These are phyloP conservation scores for Botrytis aclada DNA, from an alignment of 2,329 filamentous ascomycete species.

Conservation along the genomic window DNA sequence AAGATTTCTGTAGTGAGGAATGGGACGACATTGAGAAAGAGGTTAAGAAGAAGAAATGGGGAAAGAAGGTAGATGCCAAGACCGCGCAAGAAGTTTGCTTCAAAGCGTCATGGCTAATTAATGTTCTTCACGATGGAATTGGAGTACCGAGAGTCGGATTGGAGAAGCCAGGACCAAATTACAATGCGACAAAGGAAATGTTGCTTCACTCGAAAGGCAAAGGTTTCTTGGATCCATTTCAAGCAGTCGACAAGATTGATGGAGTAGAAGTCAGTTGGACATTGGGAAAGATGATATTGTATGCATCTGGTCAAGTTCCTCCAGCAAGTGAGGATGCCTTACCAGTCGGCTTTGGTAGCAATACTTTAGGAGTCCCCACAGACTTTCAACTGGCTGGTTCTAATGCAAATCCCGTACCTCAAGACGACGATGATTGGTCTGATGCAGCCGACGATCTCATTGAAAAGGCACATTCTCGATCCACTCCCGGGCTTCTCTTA, in stretches of 20 bases:
- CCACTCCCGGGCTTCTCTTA: conserved; percentile 72
- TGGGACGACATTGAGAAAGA: conserved; percentile 74
- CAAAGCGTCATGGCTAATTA: conserved; percentile 97
- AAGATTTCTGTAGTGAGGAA: conserved; percentile 77
- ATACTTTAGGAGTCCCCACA: conserved; percentile 57
- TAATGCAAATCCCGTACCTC: conserved; percentile 35
- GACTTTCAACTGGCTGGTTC: conserved; percentile 86
- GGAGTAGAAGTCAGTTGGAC: conserved; percentile 96
- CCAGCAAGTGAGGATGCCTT: conserved; percentile 56
- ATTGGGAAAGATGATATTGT: conserved; percentile 91
- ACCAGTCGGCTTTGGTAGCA: conserved; percentile 91
- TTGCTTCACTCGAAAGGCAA: conserved; percentile 67
- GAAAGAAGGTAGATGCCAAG: conserved; percentile 68
- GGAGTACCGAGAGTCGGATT: conserved; percentile 83
- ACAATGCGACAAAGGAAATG: conserved; percentile 71
- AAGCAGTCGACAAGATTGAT: conserved; percentile 88
- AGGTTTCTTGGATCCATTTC: conserved; percentile 80
- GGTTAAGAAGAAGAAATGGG: conserved; percentile 65
- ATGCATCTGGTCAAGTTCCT: conserved; percentile 84
- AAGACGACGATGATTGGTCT: conserved; percentile 54
- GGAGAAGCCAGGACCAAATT: conserved; percentile 55
- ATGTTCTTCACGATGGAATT: conserved; percentile 92
- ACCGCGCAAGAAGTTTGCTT: conserved; percentile 89
- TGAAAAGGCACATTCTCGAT: conserved; percentile 61
- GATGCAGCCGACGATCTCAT: conserved; percentile 58